Evolutionary conservation across 106 monocot genomes (phyloP), one percentile per base, ranked within the genome.

Genomic region (Platanthera zijinensis): DNA sequence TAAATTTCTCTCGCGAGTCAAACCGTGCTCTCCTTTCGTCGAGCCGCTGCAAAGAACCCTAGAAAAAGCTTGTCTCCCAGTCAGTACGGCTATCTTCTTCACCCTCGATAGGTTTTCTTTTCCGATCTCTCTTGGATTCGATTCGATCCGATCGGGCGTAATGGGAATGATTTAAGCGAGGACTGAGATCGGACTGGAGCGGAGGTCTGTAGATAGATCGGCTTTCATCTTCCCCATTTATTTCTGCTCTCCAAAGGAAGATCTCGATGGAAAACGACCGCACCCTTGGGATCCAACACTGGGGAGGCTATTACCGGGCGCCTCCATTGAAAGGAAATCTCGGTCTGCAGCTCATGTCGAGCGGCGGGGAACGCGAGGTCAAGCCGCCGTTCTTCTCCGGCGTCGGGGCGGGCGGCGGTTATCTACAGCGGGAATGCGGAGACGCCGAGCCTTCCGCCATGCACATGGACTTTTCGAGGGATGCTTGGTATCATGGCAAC

Each of bases 281-380:
- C 4, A 73, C 82, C 25, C 76, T 94, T 59, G 87, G 85, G 56
- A 83, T 84, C 28, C 81, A 87, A 70, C 75, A 79, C 75, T 91
- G 95, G 89, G 82, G 85, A 22, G 79, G 83, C 12, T 91, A 84
- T 81, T 95, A 84, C 32, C 49, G 72, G 8, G 80, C 86, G 8
- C 84, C 72, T 25, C 82, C 84, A 13, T 17, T 79, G 47, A 89
- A 83, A 78, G 82, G 85, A 48, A 89, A 77, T 73, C 76, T 92
- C 7, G 89, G 89, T 32, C 78, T 95, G 72, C 91, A 90, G 80
- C 83, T 95, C 19, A 95, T 91, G 91, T 80, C 94, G 5, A 71
- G 77, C 14, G 76, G 83, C 18, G 69, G 73, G 5, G 89, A 95
- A 7, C 78, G 89, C 7, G 87, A 92, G 45, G 71, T 89, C 28